Evolutionary conservation across 495 filamentous ascomycete genomes (phyloP).

Genomic region (Cenococcum geophilum): DNA sequence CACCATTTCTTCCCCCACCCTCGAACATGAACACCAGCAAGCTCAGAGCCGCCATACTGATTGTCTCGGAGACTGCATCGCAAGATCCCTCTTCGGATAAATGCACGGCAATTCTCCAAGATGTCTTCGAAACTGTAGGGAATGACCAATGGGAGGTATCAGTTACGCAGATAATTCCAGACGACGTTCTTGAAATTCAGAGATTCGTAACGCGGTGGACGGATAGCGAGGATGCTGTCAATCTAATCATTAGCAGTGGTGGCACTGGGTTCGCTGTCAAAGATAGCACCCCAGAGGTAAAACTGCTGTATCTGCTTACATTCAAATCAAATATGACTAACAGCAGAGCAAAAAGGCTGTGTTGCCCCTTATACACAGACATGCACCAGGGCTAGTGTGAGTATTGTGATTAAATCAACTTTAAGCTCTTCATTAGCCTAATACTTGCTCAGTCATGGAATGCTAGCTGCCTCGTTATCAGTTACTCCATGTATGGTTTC

Average conservation of each 20-base stretch:
- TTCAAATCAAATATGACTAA: neutral
- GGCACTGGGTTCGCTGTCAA: conserved; percentile 91
- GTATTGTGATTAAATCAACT: conserved; percentile 28
- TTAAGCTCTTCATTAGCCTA: conserved; percentile 19
- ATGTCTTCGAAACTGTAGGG: conserved; percentile 61
- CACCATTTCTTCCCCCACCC: neutral
- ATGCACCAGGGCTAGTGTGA: conserved; percentile 83
- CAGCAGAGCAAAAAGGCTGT: conserved; percentile 55
- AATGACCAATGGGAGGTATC: conserved; percentile 60
- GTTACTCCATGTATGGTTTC: conserved; percentile 77
- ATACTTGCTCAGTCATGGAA: conserved; percentile 63
- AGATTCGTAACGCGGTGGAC: conserved; percentile 60
- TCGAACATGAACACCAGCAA: conserved; percentile 25
- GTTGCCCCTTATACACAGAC: conserved; percentile 70
- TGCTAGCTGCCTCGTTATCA: conserved; percentile 77
- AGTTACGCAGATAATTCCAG: conserved; percentile 71
- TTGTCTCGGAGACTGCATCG: conserved; percentile 90
- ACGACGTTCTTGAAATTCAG: conserved; percentile 70
- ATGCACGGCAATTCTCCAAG: conserved; percentile 55
- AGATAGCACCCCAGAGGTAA: conserved; percentile 82
- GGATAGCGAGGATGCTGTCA: conserved; percentile 54
- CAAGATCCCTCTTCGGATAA: conserved; percentile 74
- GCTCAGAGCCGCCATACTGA: conserved; percentile 66
- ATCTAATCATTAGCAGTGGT: conserved; percentile 81
- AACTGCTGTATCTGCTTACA: conserved; percentile 21